phyloP scores from a whole-genome alignment of 768 basidiomycete genomes.

The Cystobasidium ongulense region DNA sequence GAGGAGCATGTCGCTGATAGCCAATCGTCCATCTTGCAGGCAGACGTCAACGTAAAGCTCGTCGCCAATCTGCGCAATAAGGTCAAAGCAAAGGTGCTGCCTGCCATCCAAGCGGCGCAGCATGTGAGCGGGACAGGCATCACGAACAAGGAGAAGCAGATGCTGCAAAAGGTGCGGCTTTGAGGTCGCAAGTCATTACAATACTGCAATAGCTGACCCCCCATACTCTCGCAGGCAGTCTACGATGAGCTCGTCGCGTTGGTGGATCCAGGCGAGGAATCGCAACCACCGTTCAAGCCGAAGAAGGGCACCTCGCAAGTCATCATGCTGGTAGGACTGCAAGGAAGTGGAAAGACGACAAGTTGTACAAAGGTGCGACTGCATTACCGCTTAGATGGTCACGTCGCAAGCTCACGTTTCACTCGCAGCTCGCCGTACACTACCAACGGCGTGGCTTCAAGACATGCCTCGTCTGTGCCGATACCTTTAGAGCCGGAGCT shows the following conservation, averaged over 20 bases:
- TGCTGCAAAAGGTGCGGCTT: constrained; percentile 73
- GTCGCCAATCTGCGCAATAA: constrained; percentile 77
- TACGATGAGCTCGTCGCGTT: constrained; percentile 92
- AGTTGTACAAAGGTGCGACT: constrained; percentile 75
- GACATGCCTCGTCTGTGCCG: constrained; percentile 93
- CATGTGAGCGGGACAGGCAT: constrained; percentile 58
- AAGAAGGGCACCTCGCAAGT: constrained; percentile 89
- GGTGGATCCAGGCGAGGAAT: constrained; percentile 90
- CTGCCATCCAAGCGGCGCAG: constrained; percentile 57
- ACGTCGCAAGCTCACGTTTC: not conserved
- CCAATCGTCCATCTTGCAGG: constrained; percentile 66
- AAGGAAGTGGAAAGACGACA: constrained; percentile 74
- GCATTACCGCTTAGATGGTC: not conserved
- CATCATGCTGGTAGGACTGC: constrained; percentile 58
- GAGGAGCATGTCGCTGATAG: not conserved
- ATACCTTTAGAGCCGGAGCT: constrained; percentile 97
- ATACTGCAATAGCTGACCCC: not conserved
- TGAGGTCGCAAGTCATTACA: not conserved
- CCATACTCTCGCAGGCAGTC: constrained; percentile 57
- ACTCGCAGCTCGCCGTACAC: constrained; percentile 68
- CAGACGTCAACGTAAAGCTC: constrained; percentile 96
- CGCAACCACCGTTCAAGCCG: constrained; percentile 66
- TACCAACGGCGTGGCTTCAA: constrained; percentile 96
- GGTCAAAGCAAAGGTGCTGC: constrained; percentile 82
- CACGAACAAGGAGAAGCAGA: constrained; percentile 58